Base-by-base conservation (phyloP, 129 eudicot species). In the Daucus carota region DNA sequence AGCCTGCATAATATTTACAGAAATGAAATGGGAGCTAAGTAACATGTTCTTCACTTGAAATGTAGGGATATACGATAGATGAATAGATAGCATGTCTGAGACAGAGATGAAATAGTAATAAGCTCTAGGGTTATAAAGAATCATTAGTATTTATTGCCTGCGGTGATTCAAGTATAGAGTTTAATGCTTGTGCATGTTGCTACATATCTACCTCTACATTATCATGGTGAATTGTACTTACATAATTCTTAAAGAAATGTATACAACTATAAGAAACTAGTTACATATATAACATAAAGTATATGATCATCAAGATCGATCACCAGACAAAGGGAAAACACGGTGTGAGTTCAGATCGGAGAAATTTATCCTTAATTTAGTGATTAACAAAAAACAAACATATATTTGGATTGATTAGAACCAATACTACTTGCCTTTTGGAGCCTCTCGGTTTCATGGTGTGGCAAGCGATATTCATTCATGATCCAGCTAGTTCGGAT, bases 401-500 rank as follows among this genome's bases (percentile, higher is more conserved):
- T n/a, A n/a, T n/a, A n/a, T n/a, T n/a, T n/a, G n/a, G n/a, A n/a
- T 36, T 6, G 7, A 18, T 52, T 22, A 22, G 26, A 50, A 50
- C 24, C 66, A 59, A 8, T 0, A 29, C 3, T 12, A 13, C 6
- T 60, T 57, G 80, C 92, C 89, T 88, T 88, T 76, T 88, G 89
- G 5, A 85, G 82, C 31, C 87, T 81, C 69, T 88, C 84, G 22
- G 89, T 88, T 28, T 85, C 89, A 38, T 85, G 89, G 7, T 88
- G 92, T 0, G 92, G 92, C 46, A 88, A 57, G n/a, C 92, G 84
- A 76, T 88, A 88, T 79, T 88, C 92, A 73, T 88, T 87, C 92
- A 88, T 88, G 77, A 88, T 88, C 92, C 87, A 88, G 44, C 84
- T 88, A 33, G 85, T 88, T 77, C 87, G 83, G 63, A 88, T 88